Percentiles rank a stretch among this genome's conserved stretches.
Conservation (phyloP, 495 filamentous ascomycete genomes). For the Cairneyella variabilis region DNA sequence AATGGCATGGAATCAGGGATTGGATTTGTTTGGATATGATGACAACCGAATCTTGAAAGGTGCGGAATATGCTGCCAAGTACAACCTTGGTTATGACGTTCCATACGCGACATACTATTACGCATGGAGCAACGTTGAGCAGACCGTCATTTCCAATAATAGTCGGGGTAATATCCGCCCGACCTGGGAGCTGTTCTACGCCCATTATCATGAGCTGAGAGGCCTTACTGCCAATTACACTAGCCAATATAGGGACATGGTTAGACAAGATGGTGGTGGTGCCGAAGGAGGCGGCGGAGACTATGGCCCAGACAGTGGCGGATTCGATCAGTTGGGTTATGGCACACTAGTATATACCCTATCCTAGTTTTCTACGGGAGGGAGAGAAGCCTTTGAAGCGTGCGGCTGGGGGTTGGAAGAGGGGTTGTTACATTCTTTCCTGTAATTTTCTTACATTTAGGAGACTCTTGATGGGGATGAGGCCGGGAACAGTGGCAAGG, state of each 20-base stretch:
- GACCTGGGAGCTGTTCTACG: conserved; percentile 37
- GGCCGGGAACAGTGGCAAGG: too few species aligned
- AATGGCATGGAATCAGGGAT: conserved; percentile 39
- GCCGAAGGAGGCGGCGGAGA: conserved; percentile 32
- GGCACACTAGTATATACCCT: too few species aligned
- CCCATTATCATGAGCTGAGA: conserved; percentile 35
- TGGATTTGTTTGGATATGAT: conserved; percentile 34
- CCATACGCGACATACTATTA: conserved; percentile 39
- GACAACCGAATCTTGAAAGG: conserved; percentile 35
- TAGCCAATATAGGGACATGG: conserved; percentile 29
- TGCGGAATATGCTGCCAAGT: conserved; percentile 40
- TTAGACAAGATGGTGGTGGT: conserved; percentile 9
- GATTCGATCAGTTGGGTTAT: conserved; percentile 36
- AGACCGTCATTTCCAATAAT: conserved; percentile 29
- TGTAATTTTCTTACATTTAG: too few species aligned
- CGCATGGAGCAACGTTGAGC: conserved; percentile 32
- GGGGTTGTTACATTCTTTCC: too few species aligned
- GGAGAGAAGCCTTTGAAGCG: too few species aligned
- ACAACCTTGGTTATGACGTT: conserved; percentile 39
- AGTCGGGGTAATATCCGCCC: conserved; percentile 33
- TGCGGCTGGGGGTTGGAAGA: too few species aligned
- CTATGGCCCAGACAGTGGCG: conserved; percentile 32
- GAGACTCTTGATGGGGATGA: too few species aligned
- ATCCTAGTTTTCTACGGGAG: too few species aligned
- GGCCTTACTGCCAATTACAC: conserved; percentile 33